Conservation (phyloP, 2,329 filamentous ascomycete species). For the Colletotrichum eremochloae region DNA sequence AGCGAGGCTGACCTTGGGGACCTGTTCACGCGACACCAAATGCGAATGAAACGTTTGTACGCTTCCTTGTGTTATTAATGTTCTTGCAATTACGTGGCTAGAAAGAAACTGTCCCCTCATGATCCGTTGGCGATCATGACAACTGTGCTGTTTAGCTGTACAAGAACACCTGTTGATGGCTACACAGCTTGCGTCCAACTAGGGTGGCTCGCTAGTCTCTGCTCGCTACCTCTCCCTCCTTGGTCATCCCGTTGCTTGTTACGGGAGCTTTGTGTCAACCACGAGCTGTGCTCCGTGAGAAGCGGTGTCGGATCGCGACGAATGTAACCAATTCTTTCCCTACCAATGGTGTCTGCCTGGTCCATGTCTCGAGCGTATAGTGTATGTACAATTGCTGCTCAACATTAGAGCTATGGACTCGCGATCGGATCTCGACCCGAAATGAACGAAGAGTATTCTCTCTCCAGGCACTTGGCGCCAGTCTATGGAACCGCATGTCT, state of each 20-base stretch:
- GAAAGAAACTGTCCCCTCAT: neutral
- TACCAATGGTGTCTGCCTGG: neutral
- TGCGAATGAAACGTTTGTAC: conserved; percentile 25
- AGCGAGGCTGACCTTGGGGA: too few relatives aligned
- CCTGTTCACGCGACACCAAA: neutral
- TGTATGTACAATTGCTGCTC: conserved; percentile 34
- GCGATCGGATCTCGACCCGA: neutral
- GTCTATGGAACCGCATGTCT: neutral
- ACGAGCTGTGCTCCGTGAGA: neutral
- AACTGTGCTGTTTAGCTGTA: neutral
- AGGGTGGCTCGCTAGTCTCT: conserved; percentile 1
- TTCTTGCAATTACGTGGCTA: conserved; percentile 15
- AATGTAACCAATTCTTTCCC: conserved; percentile 25
- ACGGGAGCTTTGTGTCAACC: conserved; percentile 13
- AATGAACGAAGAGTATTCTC: neutral
- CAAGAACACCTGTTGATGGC: conserved; percentile 14
- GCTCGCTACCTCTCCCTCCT: conserved; percentile 11
- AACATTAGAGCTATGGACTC: conserved; percentile 19
- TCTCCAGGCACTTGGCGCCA: conserved; percentile 6
- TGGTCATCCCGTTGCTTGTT: conserved; percentile 11
- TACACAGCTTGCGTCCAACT: conserved; percentile 15
- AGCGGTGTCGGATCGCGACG: conserved; percentile 21
- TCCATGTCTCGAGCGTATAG: conserved; percentile 3
- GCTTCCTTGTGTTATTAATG: conserved; percentile 11
- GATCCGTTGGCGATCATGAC: neutral